phyloP scores from a whole-genome alignment of 441 rosid species.

The Erodium texanum region DNA sequence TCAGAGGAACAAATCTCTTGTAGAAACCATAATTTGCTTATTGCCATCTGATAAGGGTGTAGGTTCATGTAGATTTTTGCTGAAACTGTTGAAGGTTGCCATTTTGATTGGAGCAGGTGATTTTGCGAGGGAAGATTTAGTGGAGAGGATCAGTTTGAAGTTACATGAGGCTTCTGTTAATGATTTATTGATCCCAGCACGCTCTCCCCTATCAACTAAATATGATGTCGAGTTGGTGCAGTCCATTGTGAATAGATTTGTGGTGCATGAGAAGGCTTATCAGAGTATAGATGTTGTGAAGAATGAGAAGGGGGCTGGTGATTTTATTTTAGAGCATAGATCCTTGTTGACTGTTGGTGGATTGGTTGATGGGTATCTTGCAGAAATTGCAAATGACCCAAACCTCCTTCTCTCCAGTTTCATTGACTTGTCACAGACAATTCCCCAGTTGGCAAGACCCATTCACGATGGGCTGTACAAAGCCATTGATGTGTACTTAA shows the following conservation, averaged over 20 bases:
- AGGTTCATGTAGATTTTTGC: conserved; percentile 75
- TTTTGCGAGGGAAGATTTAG: conserved; percentile 39
- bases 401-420: conserved; percentile 45
- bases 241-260: conserved; percentile 41
- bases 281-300: conserved; percentile 27
- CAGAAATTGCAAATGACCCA: conserved; percentile 43
- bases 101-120: conserved; percentile 55
- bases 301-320: conserved; percentile 24
- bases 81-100: conserved; percentile 68
- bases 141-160: conserved; percentile 51
- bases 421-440: conserved; percentile 39
- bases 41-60: conserved; percentile 55
- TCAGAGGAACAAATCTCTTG: conserved; percentile 45
- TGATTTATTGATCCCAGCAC: conserved; percentile 57
- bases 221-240: conserved; percentile 66
- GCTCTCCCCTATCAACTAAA: conserved; percentile 34
- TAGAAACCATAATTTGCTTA: conserved; percentile 59
- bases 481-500: conserved; percentile 70
- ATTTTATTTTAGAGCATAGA: conserved; percentile 12
- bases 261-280: conserved; percentile 35
- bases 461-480: conserved; percentile 76
- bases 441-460: conserved; percentile 70
- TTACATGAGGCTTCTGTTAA: conserved; percentile 64
- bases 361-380: conserved; percentile 62
- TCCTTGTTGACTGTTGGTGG: conserved; percentile 55